phyloP scores from a whole-genome alignment of 192 early-diverging fungal genomes.

The Entomortierella parvispora region DNA sequence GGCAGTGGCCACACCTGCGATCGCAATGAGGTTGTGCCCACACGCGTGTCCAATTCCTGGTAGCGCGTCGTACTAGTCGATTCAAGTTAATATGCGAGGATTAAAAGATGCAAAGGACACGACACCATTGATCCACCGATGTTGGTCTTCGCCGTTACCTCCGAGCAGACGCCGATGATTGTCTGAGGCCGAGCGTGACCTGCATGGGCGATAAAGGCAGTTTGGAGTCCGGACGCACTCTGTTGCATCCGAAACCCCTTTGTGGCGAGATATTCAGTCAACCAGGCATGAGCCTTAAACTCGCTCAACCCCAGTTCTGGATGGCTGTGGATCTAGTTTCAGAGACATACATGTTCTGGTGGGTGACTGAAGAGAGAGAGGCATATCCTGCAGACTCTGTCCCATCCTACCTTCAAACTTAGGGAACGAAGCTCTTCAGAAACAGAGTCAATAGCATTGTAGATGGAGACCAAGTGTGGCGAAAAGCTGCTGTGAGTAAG shows the following conservation, averaged over 20 bases:
- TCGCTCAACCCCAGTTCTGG: conserved; percentile 69
- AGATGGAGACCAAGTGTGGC: conserved; percentile 2
- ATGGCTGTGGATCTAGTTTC: conserved; percentile 65
- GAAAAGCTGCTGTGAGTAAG: not conserved
- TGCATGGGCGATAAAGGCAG: conserved; percentile 74
- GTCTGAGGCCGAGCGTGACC: conserved; percentile 3
- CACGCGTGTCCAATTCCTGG: conserved; percentile 75
- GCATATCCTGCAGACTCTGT: no score
- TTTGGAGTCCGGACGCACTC: conserved; percentile 68
- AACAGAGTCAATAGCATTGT: conserved; percentile 47
- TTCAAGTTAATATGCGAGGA: not conserved
- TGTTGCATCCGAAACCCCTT: conserved; percentile 72
- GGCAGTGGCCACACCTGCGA: conserved; percentile 73
- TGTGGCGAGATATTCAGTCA: conserved; percentile 70
- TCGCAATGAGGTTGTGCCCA: conserved; percentile 82
- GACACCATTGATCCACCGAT: not conserved
- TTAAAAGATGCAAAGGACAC: not conserved
- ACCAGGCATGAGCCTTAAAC: conserved; percentile 63
- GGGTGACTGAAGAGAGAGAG: not conserved
- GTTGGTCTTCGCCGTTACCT: conserved; percentile 13
- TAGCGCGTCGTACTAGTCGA: conserved; percentile 67
- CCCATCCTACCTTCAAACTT: conserved; percentile 59
- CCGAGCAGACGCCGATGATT: conserved; percentile 36
- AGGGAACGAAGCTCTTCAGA: conserved; percentile 54
- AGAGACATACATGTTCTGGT: no score